Evolutionary conservation across 331 rosid species (phyloP).

Genomic region (Cydonia oblonga): DNA sequence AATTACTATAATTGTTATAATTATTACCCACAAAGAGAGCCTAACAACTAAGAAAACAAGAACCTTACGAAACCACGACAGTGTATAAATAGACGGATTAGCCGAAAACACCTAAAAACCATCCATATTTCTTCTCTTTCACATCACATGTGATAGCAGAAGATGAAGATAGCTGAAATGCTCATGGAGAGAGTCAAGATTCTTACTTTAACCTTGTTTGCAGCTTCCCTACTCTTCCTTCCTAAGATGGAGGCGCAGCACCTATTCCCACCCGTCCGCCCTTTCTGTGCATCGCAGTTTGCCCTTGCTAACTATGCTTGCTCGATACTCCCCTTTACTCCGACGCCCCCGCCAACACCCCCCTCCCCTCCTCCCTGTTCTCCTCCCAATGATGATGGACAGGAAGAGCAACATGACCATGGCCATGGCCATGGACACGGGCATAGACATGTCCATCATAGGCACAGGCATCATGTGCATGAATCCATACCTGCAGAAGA

Average conservation of each 20-base stretch:
- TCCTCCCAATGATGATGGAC: neutral
- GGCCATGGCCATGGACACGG: neutral
- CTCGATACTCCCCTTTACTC: constrained; percentile 33
- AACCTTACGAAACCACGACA: neutral
- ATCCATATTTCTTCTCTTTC: neutral
- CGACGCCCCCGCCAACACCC: constrained; percentile 16
- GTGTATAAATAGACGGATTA: constrained; percentile 22
- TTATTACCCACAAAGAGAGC: constrained; percentile 7
- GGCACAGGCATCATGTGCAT: constrained; percentile 4
- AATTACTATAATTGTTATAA: neutral
- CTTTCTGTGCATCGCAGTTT: constrained; percentile 57
- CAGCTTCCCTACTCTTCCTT: constrained; percentile 18
- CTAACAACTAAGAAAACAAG: constrained; percentile 5
- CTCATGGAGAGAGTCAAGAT: constrained; percentile 23
- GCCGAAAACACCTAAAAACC: constrained; percentile 11
- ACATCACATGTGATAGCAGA: constrained; percentile 1
- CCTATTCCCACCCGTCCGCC: constrained; percentile 22
- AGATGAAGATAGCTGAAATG: neutral
- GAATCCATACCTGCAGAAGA: constrained; percentile 22
- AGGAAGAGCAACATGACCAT: neutral
- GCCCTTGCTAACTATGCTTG: constrained; percentile 71
- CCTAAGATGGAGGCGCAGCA: constrained; percentile 20
- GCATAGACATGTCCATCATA: neutral
- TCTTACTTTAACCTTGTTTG: constrained; percentile 5
- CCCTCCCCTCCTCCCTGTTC: constrained; percentile 29